Evolutionary conservation across 352 stramenopile genomes (phyloP).

Genomic region (Pseudoperonospora humuli): DNA sequence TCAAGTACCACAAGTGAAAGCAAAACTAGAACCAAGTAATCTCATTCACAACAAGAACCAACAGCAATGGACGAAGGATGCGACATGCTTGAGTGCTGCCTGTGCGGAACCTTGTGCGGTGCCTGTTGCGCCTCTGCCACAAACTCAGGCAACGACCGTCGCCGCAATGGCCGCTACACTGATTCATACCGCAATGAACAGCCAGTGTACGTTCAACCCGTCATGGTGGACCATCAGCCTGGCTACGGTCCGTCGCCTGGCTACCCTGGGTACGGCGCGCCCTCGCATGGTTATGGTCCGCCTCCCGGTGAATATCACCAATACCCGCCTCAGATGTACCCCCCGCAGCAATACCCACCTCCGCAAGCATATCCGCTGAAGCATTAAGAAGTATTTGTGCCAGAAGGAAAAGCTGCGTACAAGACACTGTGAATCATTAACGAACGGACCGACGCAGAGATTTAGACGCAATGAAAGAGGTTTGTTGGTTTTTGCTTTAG

Average conservation of each 20-base stretch:
- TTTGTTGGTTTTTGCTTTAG: too few relatives aligned
- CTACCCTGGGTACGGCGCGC: constrained; percentile 25
- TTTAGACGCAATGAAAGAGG: too few relatives aligned
- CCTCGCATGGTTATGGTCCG: constrained; percentile 29
- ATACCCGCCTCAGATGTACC: constrained; percentile 33
- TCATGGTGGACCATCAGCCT: constrained; percentile 43
- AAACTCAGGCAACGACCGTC: constrained; percentile 27
- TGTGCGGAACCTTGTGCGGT: constrained; percentile 66
- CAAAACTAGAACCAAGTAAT: background rate
- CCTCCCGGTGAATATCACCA: constrained; percentile 42
- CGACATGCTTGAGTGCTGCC: constrained; percentile 72
- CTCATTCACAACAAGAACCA: background rate
- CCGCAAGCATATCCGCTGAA: constrained; percentile 14
- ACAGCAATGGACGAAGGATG: constrained; percentile 55
- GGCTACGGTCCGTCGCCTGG: constrained; percentile 21
- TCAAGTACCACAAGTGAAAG: background rate
- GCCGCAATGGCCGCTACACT: constrained; percentile 29
- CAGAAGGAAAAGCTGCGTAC: too few relatives aligned
- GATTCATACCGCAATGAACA: constrained; percentile 33
- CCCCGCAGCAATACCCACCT: constrained; percentile 21
- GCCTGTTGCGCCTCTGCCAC: constrained; percentile 57
- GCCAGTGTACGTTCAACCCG: constrained; percentile 68
- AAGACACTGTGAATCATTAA: too few relatives aligned
- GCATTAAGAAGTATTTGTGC: too few relatives aligned
- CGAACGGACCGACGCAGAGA: too few relatives aligned